Base-by-base conservation (phyloP, 2,329 filamentous ascomycete species). In the Piedraia hortae region DNA sequence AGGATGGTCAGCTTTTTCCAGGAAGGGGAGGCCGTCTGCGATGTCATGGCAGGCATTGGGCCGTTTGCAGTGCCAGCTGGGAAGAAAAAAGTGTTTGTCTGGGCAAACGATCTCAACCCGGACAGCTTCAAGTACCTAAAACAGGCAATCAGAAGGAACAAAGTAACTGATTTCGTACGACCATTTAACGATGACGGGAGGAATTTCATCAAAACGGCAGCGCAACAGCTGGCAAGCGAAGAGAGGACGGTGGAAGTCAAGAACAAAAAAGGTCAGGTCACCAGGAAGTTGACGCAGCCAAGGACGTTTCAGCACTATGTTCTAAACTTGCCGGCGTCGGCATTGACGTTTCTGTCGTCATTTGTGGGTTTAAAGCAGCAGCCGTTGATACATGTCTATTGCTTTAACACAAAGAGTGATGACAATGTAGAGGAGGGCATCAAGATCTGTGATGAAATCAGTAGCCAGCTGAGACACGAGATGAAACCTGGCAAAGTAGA, bases 41-140 rank as follows among this genome's bases (percentile, higher is more conserved):
- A 97, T 45, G 71, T 91, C 31, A 97, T 93, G 82, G 82, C 80
- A 1, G 85, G 85, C 19, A 80, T 97, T 21, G 85, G 85, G 0
- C 85, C 85, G 0, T 97, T 97, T 44, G 80, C 82, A 11, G 57
- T 90, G 3, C 85, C 85, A 0, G 78, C 82, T 0, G 85, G 75
- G 9, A 88, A 73, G 51, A 82, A 72, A 44, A 65, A 63, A 17
- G 74, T 88, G 13, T 89, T 93, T 35, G 80, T 91, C 10, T 89
- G 74, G 67, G 85, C 80, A 17, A 97, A 93, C 46, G 85, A 97
- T 44, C 67, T 91, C 41, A 97, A 97, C 41, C 82, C 82, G 0
- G 73, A 88, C 36, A 80, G 77, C 35, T 77, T 66, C 46, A 59
- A 54, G 24, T 68, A 64, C 31, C 61, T 97, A 36, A 45, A 56